A percentile compares a stretch with the other conserved stretches of the same genome.
Conservation (phyloP, 2,329 filamentous ascomycete genomes). For the Exophiala spinifera region DNA sequence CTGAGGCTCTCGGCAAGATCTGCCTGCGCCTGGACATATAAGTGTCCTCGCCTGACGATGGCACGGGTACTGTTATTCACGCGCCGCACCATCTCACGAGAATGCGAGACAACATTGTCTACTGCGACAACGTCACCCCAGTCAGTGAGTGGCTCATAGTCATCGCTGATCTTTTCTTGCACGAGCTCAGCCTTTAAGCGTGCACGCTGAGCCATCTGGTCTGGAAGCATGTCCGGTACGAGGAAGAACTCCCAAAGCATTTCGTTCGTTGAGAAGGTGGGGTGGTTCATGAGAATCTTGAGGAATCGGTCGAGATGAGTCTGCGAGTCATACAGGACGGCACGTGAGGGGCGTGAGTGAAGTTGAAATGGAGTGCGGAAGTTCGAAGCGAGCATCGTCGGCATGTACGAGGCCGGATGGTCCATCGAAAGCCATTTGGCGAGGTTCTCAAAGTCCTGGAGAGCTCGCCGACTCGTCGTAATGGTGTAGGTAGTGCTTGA, state of each 20-base stretch:
- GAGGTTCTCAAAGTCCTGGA: constrained; percentile 87
- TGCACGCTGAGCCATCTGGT: constrained; percentile 86
- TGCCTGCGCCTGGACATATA: constrained; percentile 61
- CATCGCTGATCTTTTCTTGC: constrained; percentile 80
- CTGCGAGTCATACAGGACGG: constrained; percentile 84
- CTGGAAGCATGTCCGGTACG: constrained; percentile 85
- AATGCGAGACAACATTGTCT: constrained; percentile 87
- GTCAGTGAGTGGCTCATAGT: constrained; percentile 70
- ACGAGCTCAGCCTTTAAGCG: constrained; percentile 80
- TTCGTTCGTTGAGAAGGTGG: constrained; percentile 92
- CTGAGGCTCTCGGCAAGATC: constrained; percentile 44
- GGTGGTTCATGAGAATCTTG: constrained; percentile 78
- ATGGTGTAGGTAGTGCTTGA: constrained; percentile 79
- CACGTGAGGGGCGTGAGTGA: constrained; percentile 83
- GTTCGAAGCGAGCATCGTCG: constrained; percentile 65
- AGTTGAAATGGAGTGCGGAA: constrained; percentile 83
- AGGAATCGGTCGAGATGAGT: constrained; percentile 82
- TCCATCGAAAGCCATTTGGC: constrained; percentile 79
- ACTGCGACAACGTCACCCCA: constrained; percentile 70
- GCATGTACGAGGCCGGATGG: constrained; percentile 93
- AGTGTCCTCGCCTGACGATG: constrained; percentile 75
- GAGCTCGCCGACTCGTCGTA: constrained; percentile 84
- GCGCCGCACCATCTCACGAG: constrained; percentile 80
- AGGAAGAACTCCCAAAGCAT: constrained; percentile 99
- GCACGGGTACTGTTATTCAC: constrained; percentile 81